phyloP scores from a whole-genome alignment of 805 yeast species.

The Sungouiella blattae region DNA sequence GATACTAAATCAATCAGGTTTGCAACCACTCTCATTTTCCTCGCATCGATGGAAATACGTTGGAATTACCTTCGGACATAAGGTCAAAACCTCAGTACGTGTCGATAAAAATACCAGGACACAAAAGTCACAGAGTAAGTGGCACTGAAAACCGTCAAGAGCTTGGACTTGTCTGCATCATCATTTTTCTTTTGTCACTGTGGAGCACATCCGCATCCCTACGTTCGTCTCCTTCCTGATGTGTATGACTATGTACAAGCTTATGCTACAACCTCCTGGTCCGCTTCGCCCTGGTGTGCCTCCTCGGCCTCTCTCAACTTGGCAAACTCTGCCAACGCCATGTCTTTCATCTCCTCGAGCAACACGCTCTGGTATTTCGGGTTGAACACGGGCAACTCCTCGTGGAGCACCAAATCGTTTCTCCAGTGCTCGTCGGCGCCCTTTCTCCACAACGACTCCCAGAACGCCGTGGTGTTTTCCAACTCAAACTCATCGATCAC shows the following conservation, averaged over 20 bases:
- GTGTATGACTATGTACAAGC: conserved; percentile 5
- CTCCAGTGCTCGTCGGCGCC: conserved; percentile 80
- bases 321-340: conserved; percentile 34
- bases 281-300: neutral
- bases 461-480: conserved; percentile 51
- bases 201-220: too few species aligned
- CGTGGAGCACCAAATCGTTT: conserved; percentile 54
- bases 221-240: too few species aligned
- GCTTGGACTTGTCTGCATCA: too few species aligned
- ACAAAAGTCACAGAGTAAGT: too few species aligned
- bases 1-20: too few species aligned
- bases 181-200: too few species aligned
- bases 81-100: too few species aligned
- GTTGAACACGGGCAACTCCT: conserved; percentile 51
- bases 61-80: too few species aligned
- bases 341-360: conserved; percentile 54
- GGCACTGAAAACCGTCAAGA: too few species aligned
- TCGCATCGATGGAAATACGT: too few species aligned
- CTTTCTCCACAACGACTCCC: conserved; percentile 88
- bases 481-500: conserved; percentile 62
- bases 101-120: too few species aligned
- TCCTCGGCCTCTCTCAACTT: conserved; percentile 15
- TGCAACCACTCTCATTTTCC: too few species aligned
- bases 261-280: conserved; percentile 2
- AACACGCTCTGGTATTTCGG: conserved; percentile 68